Evolutionary conservation across 768 basidiomycete genomes (phyloP).

Genomic region (Mycena latifolia): DNA sequence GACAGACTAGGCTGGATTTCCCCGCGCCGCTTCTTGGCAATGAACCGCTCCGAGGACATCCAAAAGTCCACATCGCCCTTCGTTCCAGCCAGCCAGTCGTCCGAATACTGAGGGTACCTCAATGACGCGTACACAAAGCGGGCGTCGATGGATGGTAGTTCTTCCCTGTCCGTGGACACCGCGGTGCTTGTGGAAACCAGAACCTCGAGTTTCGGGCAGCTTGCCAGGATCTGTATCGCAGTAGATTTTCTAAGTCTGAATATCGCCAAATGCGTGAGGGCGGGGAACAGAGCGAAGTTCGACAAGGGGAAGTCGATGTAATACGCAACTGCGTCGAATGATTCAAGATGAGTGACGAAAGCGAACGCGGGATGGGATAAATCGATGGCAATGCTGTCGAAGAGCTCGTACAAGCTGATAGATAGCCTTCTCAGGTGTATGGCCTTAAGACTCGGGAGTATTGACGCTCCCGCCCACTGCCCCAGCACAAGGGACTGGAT

Average conservation of each 20-base stretch:
- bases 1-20: constrained; percentile 7
- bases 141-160: neutral
- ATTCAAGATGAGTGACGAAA: constrained; percentile 11
- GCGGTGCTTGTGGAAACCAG: neutral
- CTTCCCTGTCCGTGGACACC: too few species aligned
- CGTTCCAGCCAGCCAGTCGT: too few species aligned
- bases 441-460: neutral
- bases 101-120: neutral
- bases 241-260: neutral
- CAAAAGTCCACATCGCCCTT: constrained; percentile 1
- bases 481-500: neutral
- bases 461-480: neutral
- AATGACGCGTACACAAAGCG: neutral
- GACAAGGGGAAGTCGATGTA: neutral
- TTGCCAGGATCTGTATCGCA: neutral
- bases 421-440: neutral
- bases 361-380: neutral
- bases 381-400: neutral
- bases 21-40: constrained; percentile 5
- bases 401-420: neutral
- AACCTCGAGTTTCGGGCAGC: neutral
- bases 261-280: too few species aligned
- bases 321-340: neutral
- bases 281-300: constrained; percentile 1
- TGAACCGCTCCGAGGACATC: neutral